phyloP scores from a whole-genome alignment of 2,329 filamentous ascomycete species.

The Fusarium setosum region DNA sequence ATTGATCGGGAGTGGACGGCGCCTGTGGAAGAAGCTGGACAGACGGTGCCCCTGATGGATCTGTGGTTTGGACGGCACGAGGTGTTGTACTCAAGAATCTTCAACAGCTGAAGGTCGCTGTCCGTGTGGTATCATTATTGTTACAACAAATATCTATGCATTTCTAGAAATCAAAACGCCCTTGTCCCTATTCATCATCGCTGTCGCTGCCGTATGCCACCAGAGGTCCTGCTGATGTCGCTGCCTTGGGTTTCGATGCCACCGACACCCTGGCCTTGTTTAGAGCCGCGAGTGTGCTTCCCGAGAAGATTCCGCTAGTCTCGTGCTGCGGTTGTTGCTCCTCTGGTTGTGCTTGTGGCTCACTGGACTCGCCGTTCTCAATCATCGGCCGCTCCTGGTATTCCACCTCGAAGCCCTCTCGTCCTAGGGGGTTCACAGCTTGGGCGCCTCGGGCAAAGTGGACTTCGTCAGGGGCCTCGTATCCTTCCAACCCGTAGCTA shows the following conservation, averaged over 20 bases:
- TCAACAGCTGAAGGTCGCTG: slow-evolving; percentile 72
- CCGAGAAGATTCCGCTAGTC: slow-evolving; percentile 79
- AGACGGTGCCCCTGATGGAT: slow-evolving; percentile 82
- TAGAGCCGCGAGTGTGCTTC: slow-evolving; percentile 83
- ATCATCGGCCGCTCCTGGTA: slow-evolving; percentile 70
- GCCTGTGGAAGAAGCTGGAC: slow-evolving; percentile 73
- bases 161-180: slow-evolving; percentile 38
- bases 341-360: slow-evolving; percentile 45
- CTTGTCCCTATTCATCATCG: slow-evolving; percentile 66
- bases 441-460: slow-evolving; percentile 87
- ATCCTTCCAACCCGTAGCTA: slow-evolving; percentile 87
- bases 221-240: slow-evolving; percentile 73
- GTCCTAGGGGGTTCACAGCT: slow-evolving; percentile 69
- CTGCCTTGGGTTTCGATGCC: slow-evolving; percentile 64
- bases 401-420: slow-evolving; percentile 72
- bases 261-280: slow-evolving; percentile 67
- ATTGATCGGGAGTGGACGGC: slow-evolving; percentile 71
- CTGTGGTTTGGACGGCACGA: slow-evolving; percentile 87
- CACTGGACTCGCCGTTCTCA: slow-evolving; percentile 64
- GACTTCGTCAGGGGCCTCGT: slow-evolving; percentile 93
- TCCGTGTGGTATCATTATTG: slow-evolving; percentile 46
- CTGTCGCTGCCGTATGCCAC: slow-evolving; percentile 94
- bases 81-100: slow-evolving; percentile 85
- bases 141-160: slow-evolving; percentile 41
- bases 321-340: slow-evolving; percentile 53